Conservation (phyloP, 1,284 basidiomycete genomes). For the Malassezia furfur region DNA sequence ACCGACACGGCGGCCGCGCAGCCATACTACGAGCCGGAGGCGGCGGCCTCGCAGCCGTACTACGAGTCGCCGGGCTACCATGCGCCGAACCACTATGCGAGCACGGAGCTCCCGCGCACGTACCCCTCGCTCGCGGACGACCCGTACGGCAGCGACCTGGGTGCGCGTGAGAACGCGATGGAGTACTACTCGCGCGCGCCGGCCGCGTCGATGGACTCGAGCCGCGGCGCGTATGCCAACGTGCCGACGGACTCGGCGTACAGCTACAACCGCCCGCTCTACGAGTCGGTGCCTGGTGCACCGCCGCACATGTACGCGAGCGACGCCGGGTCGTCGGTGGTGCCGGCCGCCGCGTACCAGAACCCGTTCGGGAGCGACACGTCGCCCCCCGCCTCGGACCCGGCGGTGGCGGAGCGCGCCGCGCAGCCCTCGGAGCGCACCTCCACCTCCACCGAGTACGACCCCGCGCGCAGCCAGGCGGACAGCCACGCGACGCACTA, state of each 20-base stretch:
- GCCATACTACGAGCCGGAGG: slow-evolving; percentile 6
- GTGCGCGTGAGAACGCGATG: background rate
- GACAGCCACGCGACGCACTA: background rate
- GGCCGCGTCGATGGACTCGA: background rate
- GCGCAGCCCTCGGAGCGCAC: slow-evolving; percentile 3
- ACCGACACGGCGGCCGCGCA: background rate
- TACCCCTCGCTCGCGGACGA: background rate
- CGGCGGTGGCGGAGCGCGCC: background rate
- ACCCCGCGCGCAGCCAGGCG: slow-evolving; percentile 1
- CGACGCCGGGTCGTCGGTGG: background rate
- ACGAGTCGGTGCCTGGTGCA: background rate
- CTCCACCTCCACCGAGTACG: slow-evolving; percentile 9
- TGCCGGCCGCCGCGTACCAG: background rate
- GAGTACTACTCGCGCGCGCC: background rate
- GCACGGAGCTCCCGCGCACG: background rate
- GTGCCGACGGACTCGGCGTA: slow-evolving; percentile 3
- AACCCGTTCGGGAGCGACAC: background rate
- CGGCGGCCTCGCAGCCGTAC: background rate
- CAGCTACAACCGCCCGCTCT: slow-evolving; percentile 2
- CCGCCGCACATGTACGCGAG: background rate
- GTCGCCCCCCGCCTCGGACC: background rate
- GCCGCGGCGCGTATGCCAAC: slow-evolving; percentile 4
- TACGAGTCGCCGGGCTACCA: slow-evolving; percentile 14
- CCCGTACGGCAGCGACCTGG: background rate
- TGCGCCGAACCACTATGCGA: slow-evolving; percentile 8